A percentile compares a stretch with the other conserved stretches of the same genome.
phyloP scores from a whole-genome alignment of 2,329 filamentous ascomycete species.

The Fusarium hostae region DNA sequence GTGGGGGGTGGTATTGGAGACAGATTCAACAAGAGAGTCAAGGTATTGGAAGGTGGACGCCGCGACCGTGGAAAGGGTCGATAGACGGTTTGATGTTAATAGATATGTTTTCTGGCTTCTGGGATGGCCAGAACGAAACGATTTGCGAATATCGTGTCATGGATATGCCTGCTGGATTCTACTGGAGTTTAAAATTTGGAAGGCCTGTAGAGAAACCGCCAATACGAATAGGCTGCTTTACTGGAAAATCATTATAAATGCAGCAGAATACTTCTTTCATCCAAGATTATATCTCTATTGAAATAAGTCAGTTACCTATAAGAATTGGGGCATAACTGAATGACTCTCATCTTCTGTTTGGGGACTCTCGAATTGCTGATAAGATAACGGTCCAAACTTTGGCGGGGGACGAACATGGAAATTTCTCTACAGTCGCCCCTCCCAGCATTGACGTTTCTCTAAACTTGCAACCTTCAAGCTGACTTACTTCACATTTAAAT shows the following conservation, averaged over 20 bases:
- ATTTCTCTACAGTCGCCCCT: constrained; percentile 35
- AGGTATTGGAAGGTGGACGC: constrained; percentile 61
- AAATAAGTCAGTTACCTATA: background rate
- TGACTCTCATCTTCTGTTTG: background rate
- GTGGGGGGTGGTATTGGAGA: constrained; percentile 74
- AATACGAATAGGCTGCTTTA: background rate
- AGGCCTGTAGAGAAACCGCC: background rate
- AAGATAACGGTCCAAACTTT: constrained; percentile 39
- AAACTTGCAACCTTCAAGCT: background rate
- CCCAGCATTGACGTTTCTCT: constrained; percentile 2
- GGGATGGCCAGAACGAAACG: background rate
- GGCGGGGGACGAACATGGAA: constrained; percentile 39
- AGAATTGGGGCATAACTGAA: background rate
- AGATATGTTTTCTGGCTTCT: constrained; percentile 13
- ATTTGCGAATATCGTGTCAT: background rate
- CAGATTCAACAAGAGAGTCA: constrained; percentile 76
- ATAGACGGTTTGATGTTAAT: constrained; percentile 38
- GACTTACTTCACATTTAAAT: background rate
- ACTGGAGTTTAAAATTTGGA: background rate
- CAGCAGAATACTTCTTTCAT: background rate
- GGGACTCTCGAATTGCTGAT: constrained; percentile 14
- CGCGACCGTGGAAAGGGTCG: constrained; percentile 57
- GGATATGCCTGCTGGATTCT: background rate
- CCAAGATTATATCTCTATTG: background rate
- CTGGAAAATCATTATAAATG: background rate